Evolutionary conservation across 2,329 filamentous ascomycete genomes (phyloP).

Genomic region (Penicillium glabrum): DNA sequence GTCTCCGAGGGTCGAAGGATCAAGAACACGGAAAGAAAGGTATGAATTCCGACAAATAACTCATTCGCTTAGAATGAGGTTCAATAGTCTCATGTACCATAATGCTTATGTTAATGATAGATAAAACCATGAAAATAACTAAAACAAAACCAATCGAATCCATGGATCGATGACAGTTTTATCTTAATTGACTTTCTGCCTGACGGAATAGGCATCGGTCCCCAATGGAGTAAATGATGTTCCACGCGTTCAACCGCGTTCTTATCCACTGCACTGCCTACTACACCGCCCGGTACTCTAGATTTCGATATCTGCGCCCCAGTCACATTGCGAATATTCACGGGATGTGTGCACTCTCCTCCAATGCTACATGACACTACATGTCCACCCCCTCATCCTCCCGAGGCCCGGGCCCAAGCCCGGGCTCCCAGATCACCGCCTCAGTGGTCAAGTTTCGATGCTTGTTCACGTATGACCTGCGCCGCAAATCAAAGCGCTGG

Average conservation of each 20-base stretch:
- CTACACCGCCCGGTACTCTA: background rate
- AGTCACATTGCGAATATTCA: background rate
- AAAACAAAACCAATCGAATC: too few species aligned
- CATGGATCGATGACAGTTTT: background rate
- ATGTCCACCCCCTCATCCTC: constrained; percentile 28
- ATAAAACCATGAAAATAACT: too few species aligned
- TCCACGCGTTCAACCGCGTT: background rate
- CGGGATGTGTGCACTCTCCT: background rate
- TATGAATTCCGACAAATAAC: too few species aligned
- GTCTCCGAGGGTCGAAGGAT: background rate
- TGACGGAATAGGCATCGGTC: background rate
- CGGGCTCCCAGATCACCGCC: constrained; percentile 65
- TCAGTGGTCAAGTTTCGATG: constrained; percentile 79
- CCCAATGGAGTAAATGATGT: background rate
- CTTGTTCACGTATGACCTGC: constrained; percentile 81
- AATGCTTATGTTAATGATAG: too few species aligned
- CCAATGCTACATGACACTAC: background rate
- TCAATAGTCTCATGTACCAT: too few species aligned
- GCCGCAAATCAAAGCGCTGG: constrained; percentile 88
- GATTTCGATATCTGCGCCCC: background rate
- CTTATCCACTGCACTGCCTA: constrained; percentile 1
- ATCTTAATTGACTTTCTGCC: background rate
- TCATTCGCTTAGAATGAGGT: too few species aligned
- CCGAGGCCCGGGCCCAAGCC: constrained; percentile 35
- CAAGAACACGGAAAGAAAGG: background rate